Percentiles rank a stretch among this genome's conserved stretches.
Conservation (phyloP, 768 basidiomycete species). For the Pulveroboletus sp. region DNA sequence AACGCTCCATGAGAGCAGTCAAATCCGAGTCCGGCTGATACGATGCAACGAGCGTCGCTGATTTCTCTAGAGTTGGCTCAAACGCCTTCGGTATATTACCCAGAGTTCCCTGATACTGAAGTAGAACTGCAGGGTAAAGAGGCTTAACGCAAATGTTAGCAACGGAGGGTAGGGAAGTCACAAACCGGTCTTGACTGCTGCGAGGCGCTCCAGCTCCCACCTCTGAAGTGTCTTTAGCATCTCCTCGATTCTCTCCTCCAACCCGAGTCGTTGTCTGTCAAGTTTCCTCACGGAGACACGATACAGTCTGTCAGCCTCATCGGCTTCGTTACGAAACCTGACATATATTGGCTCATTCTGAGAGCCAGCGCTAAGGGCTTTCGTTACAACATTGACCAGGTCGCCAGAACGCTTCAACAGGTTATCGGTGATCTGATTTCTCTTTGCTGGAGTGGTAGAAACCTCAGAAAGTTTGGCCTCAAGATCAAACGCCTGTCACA, state of each 20-base stretch:
- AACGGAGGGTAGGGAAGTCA: conserved; percentile 20
- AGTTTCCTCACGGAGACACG: conserved; percentile 75
- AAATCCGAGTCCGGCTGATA: conserved; percentile 88
- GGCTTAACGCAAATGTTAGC: not conserved
- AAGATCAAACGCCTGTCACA: conserved; percentile 26
- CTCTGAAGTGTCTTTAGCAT: conserved; percentile 73
- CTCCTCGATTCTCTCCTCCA: conserved; percentile 86
- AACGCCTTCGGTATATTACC: conserved; percentile 65
- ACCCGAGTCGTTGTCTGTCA: conserved; percentile 76
- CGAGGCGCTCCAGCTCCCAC: conserved; percentile 81
- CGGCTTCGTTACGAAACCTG: conserved; percentile 70
- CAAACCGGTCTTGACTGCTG: conserved; percentile 75
- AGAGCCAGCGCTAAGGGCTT: conserved; percentile 51
- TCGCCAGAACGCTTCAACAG: conserved; percentile 65
- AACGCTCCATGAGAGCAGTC: conserved; percentile 83
- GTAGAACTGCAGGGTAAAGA: conserved; percentile 49
- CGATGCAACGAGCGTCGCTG: conserved; percentile 70
- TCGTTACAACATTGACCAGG: conserved; percentile 66
- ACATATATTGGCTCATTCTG: conserved; percentile 62
- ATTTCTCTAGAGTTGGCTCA: conserved; percentile 60
- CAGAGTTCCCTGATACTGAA: conserved; percentile 83
- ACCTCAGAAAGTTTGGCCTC: conserved; percentile 24
- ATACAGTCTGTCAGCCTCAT: conserved; percentile 75
- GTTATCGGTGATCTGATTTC: conserved; percentile 44
- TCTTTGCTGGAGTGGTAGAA: conserved; percentile 21